Evolutionary conservation across 768 basidiomycete genomes (phyloP).

Genomic region (Trametes cingulata): DNA sequence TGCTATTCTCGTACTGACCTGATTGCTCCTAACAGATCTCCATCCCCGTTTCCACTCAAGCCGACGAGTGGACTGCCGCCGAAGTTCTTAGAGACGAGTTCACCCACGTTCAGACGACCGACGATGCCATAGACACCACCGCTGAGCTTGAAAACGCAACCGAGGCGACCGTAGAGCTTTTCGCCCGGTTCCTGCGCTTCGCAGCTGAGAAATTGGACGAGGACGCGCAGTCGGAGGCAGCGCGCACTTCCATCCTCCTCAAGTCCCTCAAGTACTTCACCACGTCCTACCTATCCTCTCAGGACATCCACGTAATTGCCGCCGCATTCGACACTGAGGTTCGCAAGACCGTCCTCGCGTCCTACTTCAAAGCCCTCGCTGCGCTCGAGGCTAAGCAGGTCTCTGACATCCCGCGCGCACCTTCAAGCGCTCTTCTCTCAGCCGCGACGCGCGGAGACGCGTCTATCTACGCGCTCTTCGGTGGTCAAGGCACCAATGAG

Average conservation of each 20-base stretch:
- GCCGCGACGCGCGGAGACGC: conserved; percentile 63
- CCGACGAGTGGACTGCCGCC: conserved; percentile 89
- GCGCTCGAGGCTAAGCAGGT: conserved; percentile 60
- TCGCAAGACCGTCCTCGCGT: conserved; percentile 72
- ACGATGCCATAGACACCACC: conserved; percentile 57
- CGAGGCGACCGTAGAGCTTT: conserved; percentile 75
- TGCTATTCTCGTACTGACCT: background rate
- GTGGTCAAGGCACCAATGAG: conserved; percentile 97
- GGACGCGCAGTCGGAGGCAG: conserved; percentile 51
- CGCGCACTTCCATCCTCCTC: conserved; percentile 67
- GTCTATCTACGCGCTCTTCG: conserved; percentile 90
- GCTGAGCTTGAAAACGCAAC: conserved; percentile 51
- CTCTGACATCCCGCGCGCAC: conserved; percentile 55
- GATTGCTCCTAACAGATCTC: conserved; percentile 54
- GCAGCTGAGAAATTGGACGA: conserved; percentile 63
- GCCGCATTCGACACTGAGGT: conserved; percentile 73
- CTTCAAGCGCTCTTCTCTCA: conserved; percentile 67
- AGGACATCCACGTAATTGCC: conserved; percentile 82
- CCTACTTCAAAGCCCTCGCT: conserved; percentile 79
- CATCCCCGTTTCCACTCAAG: conserved; percentile 80
- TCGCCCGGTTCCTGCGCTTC: conserved; percentile 81
- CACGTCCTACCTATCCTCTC: conserved; percentile 63
- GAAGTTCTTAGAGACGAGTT: conserved; percentile 93
- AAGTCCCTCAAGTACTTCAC: conserved; percentile 80
- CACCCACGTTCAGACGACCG: conserved; percentile 57